A percentile compares a stretch with the other conserved stretches of the same genome.
Evolutionary conservation across 768 basidiomycete genomes (phyloP).

Genomic region (Podaxis sp.): DNA sequence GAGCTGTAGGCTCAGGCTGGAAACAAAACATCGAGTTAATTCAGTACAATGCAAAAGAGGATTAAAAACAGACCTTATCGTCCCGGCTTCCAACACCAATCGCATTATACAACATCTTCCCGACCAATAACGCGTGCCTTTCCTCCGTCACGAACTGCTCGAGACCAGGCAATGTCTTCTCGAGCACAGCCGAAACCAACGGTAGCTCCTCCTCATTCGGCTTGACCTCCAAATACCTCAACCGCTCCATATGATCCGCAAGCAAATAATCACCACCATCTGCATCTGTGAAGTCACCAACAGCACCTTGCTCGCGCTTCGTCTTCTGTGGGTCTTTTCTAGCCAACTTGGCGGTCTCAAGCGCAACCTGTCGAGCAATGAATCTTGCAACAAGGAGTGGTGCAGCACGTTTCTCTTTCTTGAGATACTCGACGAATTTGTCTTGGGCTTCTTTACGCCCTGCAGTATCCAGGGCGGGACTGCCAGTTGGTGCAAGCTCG

Average conservation of each 20-base stretch:
- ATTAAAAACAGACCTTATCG: slow-evolving; percentile 54
- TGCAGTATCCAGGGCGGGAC: slow-evolving; percentile 31
- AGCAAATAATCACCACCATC: slow-evolving; percentile 57
- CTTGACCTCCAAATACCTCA: slow-evolving; percentile 62
- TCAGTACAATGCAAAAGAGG: neutral
- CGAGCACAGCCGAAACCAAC: slow-evolving; percentile 53
- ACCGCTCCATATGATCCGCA: slow-evolving; percentile 74
- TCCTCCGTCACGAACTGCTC: slow-evolving; percentile 70
- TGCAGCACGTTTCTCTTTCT: slow-evolving; percentile 39
- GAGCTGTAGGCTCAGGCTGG: slow-evolving; percentile 50
- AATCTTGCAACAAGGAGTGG: slow-evolving; percentile 68
- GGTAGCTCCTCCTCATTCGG: slow-evolving; percentile 47
- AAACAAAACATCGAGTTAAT: slow-evolving; percentile 1
- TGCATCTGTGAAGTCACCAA: slow-evolving; percentile 44
- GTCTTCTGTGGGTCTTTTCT: neutral
- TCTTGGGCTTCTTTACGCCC: slow-evolving; percentile 58
- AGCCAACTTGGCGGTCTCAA: slow-evolving; percentile 60
- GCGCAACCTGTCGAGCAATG: slow-evolving; percentile 67
- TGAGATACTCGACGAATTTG: slow-evolving; percentile 55
- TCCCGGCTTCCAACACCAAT: slow-evolving; percentile 75
- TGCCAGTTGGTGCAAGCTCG: slow-evolving; percentile 30
- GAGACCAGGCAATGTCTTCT: slow-evolving; percentile 64
- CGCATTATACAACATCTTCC: slow-evolving; percentile 75
- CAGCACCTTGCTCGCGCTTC: slow-evolving; percentile 14
- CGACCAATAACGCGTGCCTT: slow-evolving; percentile 55